A percentile compares a stretch with the other conserved stretches of the same genome.
Conservation (phyloP, 192 early-diverging fungal species). For the Diversispora eburnea region DNA sequence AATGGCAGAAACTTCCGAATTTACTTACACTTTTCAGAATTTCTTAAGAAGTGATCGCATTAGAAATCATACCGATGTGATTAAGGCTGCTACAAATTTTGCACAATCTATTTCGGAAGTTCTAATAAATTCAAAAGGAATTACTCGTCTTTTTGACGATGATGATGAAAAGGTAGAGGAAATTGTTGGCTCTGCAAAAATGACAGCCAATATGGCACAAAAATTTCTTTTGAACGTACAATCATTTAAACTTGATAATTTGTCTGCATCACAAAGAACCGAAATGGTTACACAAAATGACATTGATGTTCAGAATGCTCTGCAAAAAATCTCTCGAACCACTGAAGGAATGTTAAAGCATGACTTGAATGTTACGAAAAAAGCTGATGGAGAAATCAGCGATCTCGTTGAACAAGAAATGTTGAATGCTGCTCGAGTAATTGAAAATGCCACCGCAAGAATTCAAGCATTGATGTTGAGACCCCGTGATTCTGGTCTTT, state of each 20-base stretch:
- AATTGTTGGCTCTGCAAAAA: conserved; percentile 63
- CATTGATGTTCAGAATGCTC: conserved; percentile 68
- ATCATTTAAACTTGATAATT: conserved; percentile 64
- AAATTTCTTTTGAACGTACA: conserved; percentile 87
- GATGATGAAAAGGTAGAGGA: conserved; percentile 75
- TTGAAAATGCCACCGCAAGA: conserved; percentile 83
- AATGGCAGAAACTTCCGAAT: conserved; percentile 61
- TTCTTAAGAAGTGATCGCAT: conserved; percentile 41
- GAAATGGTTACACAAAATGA: conserved; percentile 73
- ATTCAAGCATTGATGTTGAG: conserved; percentile 77
- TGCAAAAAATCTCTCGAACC: conserved; percentile 68
- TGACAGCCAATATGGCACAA: conserved; percentile 62
- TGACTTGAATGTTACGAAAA: conserved; percentile 48
- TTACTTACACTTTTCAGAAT: conserved; percentile 43
- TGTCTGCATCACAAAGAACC: conserved; percentile 61
- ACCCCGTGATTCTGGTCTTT: conserved; percentile 67
- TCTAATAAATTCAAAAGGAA: conserved; percentile 85
- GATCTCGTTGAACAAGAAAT: conserved; percentile 93
- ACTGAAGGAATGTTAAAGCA: conserved; percentile 74
- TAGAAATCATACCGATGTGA: conserved; percentile 84
- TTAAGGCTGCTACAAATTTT: conserved; percentile 73
- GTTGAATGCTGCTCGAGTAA: conserved; percentile 85
- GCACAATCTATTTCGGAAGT: conserved; percentile 81
- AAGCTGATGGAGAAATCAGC: conserved; percentile 72
- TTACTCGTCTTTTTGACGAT: conserved; percentile 74